These are phyloP conservation scores for Takashimella tepidaria DNA, from an alignment of 1,284 basidiomycete species.

Conservation along the genomic window DNA sequence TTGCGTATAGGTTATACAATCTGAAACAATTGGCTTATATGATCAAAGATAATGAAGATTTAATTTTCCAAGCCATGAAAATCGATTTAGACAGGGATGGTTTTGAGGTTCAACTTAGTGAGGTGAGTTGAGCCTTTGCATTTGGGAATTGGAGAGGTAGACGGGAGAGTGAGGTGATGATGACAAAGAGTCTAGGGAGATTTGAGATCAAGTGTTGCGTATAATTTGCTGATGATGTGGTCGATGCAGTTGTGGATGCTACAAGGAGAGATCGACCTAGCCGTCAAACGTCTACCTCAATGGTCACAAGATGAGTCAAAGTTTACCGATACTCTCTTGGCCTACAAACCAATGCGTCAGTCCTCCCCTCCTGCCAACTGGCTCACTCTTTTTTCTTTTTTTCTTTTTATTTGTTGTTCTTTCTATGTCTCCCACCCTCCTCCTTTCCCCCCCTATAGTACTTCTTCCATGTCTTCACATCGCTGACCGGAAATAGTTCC, in stretches of 20 bases:
- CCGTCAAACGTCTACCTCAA: slow-evolving; percentile 63
- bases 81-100: slow-evolving; percentile 56
- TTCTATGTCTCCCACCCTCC: too few relatives aligned
- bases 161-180: too few relatives aligned
- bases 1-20: slow-evolving; percentile 59
- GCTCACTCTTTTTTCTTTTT: not conserved
- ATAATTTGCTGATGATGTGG: too few relatives aligned
- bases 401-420: too few relatives aligned
- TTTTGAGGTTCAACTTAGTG: slow-evolving; percentile 25
- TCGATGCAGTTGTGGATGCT: slow-evolving; percentile 48
- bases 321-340: slow-evolving; percentile 50
- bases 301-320: slow-evolving; percentile 68
- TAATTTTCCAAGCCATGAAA: slow-evolving; percentile 52
- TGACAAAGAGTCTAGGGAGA: not conserved
- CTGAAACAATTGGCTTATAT: slow-evolving; percentile 60
- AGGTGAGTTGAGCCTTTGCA: slow-evolving; percentile 23
- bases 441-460: too few relatives aligned
- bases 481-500: slow-evolving; percentile 60
- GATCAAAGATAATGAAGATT: slow-evolving; percentile 57
- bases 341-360: slow-evolving; percentile 42
- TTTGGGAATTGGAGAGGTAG: not conserved
- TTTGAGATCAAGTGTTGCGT: too few relatives aligned
- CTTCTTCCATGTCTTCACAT: too few relatives aligned
- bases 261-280: slow-evolving; percentile 59
- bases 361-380: not conserved